Base-by-base conservation (phyloP, 2,329 filamentous ascomycete genomes). In the Venturia oleaginea region DNA sequence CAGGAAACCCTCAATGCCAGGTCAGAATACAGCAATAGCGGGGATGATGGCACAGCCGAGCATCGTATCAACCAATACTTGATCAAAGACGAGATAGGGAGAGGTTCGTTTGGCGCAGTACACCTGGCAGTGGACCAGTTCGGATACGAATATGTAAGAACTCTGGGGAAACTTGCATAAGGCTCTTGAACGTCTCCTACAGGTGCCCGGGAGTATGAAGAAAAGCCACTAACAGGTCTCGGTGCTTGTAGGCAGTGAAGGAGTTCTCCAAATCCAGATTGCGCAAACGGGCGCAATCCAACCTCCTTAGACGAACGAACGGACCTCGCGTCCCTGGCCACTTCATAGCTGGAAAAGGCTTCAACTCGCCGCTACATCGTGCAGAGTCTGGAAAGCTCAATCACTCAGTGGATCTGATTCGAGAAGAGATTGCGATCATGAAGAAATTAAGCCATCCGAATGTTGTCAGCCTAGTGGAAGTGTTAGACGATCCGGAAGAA, bases 401-500 rank as follows among this genome's bases (percentile, higher is more conserved):
- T 72, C 88, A 87, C 69, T 85, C 93, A 0, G 80, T 97, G 15
- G 90, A 90, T 71, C 80, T 97, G 66, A 97, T 99, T 74, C 89
- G 92, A 67, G 90, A 96, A 75, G 94, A 99, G 76, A 94, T 97
- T 71, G 94, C 94, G 65, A 95, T 97, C 73, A 97, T 99, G 92
- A 99, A 97, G 81, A 97, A 97, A 77, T 83, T 97, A 59, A 87
- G 97, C 72, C 94, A 99, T 72, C 88, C 87, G 34, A 99, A 97
- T 72, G 80, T 99, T n/a, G 93, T 97, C 17, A 87, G 89, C 57
- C 79, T 99, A 61, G 91, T 96, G 68, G 94, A 99, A 76, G 94
- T 99, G 3, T 80, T 99, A 62, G 94, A 97, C 73, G 94, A 97
- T 72, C 93, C 94, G 0, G 88, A 93, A 59, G 92, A 97, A 72